Percentiles rank a stretch among this genome's conserved stretches.
Evolutionary conservation across 2,329 filamentous ascomycete species (phyloP).

Genomic region (Aspergillus phoenicis): DNA sequence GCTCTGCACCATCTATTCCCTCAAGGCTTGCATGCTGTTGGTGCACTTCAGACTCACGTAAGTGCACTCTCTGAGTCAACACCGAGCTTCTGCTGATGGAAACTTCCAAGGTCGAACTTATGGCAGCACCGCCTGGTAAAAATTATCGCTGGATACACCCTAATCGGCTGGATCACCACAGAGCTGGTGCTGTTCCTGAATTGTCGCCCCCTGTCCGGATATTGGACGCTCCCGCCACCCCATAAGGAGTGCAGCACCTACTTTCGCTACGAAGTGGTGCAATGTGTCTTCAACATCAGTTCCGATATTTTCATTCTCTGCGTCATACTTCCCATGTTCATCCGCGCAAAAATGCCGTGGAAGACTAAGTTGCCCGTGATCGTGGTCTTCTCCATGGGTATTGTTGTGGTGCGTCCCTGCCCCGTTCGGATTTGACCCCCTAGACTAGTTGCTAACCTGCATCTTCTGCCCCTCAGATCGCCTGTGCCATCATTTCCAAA

Average conservation of each 20-base stretch:
- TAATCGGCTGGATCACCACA: neutral
- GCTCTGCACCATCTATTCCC: conserved; percentile 8
- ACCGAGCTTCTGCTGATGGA: neutral
- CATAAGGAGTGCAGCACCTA: neutral
- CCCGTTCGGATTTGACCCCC: neutral
- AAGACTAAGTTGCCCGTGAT: conserved; percentile 7
- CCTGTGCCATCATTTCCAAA: conserved; percentile 5
- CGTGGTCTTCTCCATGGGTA: conserved; percentile 8
- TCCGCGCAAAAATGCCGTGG: conserved; percentile 4
- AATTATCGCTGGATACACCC: neutral
- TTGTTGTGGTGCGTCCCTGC: conserved; percentile 1
- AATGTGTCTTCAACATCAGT: conserved; percentile 1
- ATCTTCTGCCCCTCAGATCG: neutral
- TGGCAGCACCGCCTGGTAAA: conserved; percentile 7
- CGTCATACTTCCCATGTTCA: conserved; percentile 3
- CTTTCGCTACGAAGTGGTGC: neutral
- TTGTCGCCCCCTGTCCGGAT: conserved; percentile 1
- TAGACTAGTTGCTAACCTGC: neutral
- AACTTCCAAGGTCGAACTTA: neutral
- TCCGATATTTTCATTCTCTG: conserved; percentile 3
- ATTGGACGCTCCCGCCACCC: conserved; percentile 3
- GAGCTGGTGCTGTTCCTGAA: conserved; percentile 8
- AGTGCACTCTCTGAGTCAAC: neutral
- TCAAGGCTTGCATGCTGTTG: conserved; percentile 10
- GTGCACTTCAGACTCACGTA: conserved; percentile 9